Evolutionary conservation across 2,329 filamentous ascomycete genomes (phyloP).

Genomic region (Botrytis medusae): DNA sequence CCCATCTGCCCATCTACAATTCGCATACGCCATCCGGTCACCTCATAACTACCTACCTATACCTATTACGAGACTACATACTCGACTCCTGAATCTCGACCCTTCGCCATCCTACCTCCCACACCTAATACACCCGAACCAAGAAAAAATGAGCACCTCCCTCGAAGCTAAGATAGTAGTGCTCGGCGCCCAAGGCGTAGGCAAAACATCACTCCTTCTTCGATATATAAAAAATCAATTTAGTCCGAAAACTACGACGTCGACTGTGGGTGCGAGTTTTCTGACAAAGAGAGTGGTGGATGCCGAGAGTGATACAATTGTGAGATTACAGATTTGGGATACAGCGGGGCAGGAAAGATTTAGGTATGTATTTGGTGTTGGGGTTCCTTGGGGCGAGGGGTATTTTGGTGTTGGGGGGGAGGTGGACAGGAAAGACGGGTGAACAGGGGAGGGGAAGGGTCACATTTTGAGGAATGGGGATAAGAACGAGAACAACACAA

Average conservation of each 20-base stretch:
- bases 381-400: background rate
- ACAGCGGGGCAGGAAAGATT: conserved; percentile 96
- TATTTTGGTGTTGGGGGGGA: background rate
- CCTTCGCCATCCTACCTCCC: background rate
- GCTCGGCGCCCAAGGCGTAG: conserved; percentile 75
- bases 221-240: conserved; percentile 53
- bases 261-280: conserved; percentile 79
- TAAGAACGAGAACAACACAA: background rate
- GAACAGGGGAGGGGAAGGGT: background rate
- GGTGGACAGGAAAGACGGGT: background rate
- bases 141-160: conserved; percentile 36
- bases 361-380: conserved; percentile 45
- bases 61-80: background rate
- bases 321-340: conserved; percentile 95
- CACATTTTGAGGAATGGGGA: background rate
- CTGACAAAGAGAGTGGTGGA: conserved; percentile 79
- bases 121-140: background rate
- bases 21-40: background rate
- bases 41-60: background rate
- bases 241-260: conserved; percentile 42
- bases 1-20: background rate
- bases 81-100: background rate
- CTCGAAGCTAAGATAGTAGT: conserved; percentile 85
- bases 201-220: conserved; percentile 76
- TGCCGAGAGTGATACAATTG: conserved; percentile 78